Evolutionary conservation across 1,284 basidiomycete genomes (phyloP).

Genomic region (Ceratobasidium sp.): DNA sequence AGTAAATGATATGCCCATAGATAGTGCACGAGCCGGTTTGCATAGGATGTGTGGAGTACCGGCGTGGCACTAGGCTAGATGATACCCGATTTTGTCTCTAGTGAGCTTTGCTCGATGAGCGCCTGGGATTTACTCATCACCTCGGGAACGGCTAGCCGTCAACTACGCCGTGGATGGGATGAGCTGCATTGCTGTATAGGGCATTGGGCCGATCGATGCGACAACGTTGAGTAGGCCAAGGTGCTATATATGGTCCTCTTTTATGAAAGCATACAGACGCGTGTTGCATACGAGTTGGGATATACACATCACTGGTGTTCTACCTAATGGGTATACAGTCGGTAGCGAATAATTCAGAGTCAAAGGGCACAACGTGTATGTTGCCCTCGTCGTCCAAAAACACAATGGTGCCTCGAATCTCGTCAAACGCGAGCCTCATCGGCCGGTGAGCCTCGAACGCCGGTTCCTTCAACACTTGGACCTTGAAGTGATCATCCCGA

Average conservation of each 20-base stretch:
- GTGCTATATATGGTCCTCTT: too few relatives aligned
- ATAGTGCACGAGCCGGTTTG: background rate
- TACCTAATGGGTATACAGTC: too few relatives aligned
- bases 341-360: background rate
- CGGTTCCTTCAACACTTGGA: background rate
- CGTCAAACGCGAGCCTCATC: conserved; percentile 17
- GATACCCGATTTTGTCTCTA: conserved; percentile 15
- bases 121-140: background rate
- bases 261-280: background rate
- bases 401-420: conserved; percentile 13
- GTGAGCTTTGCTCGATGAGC: background rate
- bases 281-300: background rate
- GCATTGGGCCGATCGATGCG: background rate
- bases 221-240: background rate
- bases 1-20: conserved; percentile 10
- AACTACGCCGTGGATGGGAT: too few relatives aligned
- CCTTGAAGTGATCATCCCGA: background rate
- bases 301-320: too few relatives aligned
- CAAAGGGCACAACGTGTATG: conserved; percentile 21
- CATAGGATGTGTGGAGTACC: conserved; percentile 29
- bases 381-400: conserved; percentile 6
- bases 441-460: background rate
- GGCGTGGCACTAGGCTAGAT: background rate
- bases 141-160: conserved; percentile 20
- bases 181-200: background rate